Evolutionary conservation across 768 basidiomycete genomes (phyloP), one percentile per base, ranked within the genome.

Genomic region (Podaxis carcinomalis): DNA sequence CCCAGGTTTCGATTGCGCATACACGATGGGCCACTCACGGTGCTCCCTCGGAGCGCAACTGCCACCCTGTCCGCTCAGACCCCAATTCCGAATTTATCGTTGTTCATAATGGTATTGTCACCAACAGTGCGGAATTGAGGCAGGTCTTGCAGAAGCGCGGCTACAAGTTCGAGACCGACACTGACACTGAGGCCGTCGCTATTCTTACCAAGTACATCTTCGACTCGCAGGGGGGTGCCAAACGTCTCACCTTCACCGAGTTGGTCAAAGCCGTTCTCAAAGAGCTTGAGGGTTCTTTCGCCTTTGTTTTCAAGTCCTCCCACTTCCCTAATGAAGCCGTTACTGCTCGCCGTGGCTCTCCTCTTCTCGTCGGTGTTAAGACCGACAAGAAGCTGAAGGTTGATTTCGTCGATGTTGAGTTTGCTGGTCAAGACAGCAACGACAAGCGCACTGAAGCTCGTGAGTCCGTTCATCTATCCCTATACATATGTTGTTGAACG

Each of bases 21-120:
- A 99, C 97, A 11, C 92, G 97, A 66, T 99, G 97, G 97, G 97
- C 97, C 1, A 99, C 97, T 19, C 97, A 99, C 71, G 97, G 97
- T 39, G 84, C 88, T 19, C 95, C 95, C 21, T 90, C 88, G 3
- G 82, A 86, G 56, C 74, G 82, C 68, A 99, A 99, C 77, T 98
- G 96, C 77, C 97, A 99, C 74, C 97, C 97, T 57, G 85, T 97
- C 68, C 88, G 88, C 68, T 92, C 90, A 14, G 94, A 96, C 68
- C 77, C 83, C 25, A 80, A 74, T 57, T 79, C 83, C 62, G 95
- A 98, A 69, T 98, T 99, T 78, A 85, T 88, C 61, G 77, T 98
- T 67, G 95, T 99, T 27, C 97, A 99, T 83, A 98, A 99, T 68
- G 97, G 97, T 70, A 98, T 98, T 71, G 95, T 98, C 70, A 99